These are phyloP conservation scores for Ogataea siamensis DNA, from an alignment of 805 yeast species.

Conservation along the genomic window DNA sequence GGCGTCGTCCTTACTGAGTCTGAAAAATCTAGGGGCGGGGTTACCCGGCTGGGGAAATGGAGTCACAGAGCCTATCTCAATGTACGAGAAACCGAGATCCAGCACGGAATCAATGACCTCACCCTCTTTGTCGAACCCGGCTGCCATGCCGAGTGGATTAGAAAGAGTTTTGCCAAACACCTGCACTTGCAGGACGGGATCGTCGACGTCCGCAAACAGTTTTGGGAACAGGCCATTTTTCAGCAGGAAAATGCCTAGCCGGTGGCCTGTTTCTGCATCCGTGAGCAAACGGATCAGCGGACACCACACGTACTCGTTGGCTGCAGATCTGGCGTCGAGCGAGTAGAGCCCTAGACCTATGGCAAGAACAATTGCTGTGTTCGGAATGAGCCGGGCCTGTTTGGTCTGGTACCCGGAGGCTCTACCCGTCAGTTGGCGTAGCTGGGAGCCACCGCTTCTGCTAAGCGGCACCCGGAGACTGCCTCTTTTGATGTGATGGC, in stretches of 20 bases:
- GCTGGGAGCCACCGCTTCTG: not conserved
- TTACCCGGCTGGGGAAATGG: constrained; percentile 94
- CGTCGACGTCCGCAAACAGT: constrained; percentile 52
- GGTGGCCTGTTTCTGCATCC: constrained; percentile 86
- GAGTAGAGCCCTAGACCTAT: constrained; percentile 47
- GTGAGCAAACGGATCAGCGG: constrained; percentile 69
- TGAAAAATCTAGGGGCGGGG: constrained; percentile 88
- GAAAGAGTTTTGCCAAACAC: constrained; percentile 64
- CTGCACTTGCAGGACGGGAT: constrained; percentile 51
- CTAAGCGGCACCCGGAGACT: not conserved
- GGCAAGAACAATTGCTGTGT: constrained; percentile 22
- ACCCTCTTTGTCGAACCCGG: constrained; percentile 93
- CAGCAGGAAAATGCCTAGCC: constrained; percentile 66
- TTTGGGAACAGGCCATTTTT: constrained; percentile 68
- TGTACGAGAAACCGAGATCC: constrained; percentile 79
- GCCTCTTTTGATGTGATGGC: not conserved
- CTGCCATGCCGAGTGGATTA: constrained; percentile 90
- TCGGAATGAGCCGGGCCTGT: constrained; percentile 14
- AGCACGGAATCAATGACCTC: constrained; percentile 84
- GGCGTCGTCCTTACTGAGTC: constrained; percentile 81
- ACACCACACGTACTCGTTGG: constrained; percentile 77
- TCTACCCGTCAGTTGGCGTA: not conserved
- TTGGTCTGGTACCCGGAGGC: not conserved
- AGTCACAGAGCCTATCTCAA: constrained; percentile 91
- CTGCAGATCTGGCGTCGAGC: constrained; percentile 76